Evolutionary conservation across 2,329 filamentous ascomycete genomes (phyloP), one percentile per base, ranked within the genome.

Genomic region (Nigrograna mackinnonii): DNA sequence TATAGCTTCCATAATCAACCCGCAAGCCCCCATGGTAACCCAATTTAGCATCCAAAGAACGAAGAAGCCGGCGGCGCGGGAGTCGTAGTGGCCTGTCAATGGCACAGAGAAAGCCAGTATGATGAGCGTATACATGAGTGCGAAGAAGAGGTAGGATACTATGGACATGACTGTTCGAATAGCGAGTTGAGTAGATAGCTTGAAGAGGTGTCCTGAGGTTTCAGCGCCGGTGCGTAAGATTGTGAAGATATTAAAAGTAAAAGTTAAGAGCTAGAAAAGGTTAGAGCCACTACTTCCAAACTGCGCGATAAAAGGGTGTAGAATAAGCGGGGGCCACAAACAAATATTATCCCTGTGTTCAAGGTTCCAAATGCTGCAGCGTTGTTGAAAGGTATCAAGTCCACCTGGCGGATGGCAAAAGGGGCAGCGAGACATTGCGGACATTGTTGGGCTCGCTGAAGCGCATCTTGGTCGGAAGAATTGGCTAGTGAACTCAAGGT

Each of bases 31-130:
- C 44, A 46, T 46, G 7, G 39, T 46, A 31, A 20, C 35, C 19
- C 30, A 46, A 31, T 43, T 38, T 6, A 46, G 39, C 28, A 42
- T 39, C 43, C 43, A 46, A n/a, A 46, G 39, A 12, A 28, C 22
- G 34, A 42, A 34, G 39, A 46, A 46, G 28, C 43, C 43, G 14
- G 34, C 3, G 21, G 26, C 35, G 16, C 20, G 17, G 26, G 22
- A 18, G 14, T 26, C 22, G 18, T 33, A 46, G 26, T 35, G 38
- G n/a, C 39, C 43, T 4, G 39, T 46, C 3, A 46, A n/a, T 4
- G 43, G 39, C 11, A 46, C 18, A 22, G 19, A 26, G 39, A 46
- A 46, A 16, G 43, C 43, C 13, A 42, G 36, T 6, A 40, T 32
- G 32, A 34, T 19, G 20, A 47, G 44, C 9, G 44, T 40, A 20